A percentile compares a stretch with the other conserved stretches of the same genome.
phyloP scores from a whole-genome alignment of 1,139 yeast genomes.

The Hyphopichia wangnamkhiaoensis region DNA sequence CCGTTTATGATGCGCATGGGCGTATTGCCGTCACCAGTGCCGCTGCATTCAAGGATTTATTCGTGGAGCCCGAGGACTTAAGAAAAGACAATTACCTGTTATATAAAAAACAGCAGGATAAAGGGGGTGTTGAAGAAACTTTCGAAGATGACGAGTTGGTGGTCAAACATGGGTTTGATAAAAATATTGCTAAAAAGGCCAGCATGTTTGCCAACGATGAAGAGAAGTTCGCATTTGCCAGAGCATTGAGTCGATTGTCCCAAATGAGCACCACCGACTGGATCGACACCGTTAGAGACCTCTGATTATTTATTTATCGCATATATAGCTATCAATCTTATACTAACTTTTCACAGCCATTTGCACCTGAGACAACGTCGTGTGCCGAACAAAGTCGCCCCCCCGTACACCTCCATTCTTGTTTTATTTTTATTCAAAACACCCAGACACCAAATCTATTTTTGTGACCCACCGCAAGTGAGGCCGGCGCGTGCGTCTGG shows the following conservation, averaged over 20 bases:
- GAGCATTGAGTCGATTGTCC: slow-evolving; percentile 85
- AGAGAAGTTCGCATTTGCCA: slow-evolving; percentile 93
- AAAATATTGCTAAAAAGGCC: slow-evolving; percentile 73
- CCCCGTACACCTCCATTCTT: too few species aligned
- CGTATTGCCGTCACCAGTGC: slow-evolving; percentile 87
- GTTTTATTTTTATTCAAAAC: too few species aligned
- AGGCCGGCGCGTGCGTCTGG: too few species aligned
- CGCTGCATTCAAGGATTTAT: slow-evolving; percentile 78
- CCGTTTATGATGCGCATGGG: slow-evolving; percentile 89
- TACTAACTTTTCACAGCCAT: too few species aligned
- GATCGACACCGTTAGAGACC: slow-evolving; percentile 51
- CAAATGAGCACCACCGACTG: slow-evolving; percentile 96
- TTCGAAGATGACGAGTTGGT: slow-evolving; percentile 64
- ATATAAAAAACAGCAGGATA: slow-evolving; percentile 32
- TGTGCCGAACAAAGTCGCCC: too few species aligned
- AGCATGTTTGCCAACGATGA: slow-evolving; percentile 86
- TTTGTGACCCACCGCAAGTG: too few species aligned
- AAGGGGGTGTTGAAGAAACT: slow-evolving; percentile 40
- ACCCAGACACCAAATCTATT: too few species aligned
- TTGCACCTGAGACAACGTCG: too few species aligned
- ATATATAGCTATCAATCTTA: too few species aligned
- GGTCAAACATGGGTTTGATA: slow-evolving; percentile 70
- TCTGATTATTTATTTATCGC: slow-evolving; percentile 1
- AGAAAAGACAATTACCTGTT: slow-evolving; percentile 56
- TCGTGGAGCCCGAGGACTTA: slow-evolving; percentile 79